Conservation (phyloP, 1,284 basidiomycete genomes). For the Rhizoctonia solani region DNA sequence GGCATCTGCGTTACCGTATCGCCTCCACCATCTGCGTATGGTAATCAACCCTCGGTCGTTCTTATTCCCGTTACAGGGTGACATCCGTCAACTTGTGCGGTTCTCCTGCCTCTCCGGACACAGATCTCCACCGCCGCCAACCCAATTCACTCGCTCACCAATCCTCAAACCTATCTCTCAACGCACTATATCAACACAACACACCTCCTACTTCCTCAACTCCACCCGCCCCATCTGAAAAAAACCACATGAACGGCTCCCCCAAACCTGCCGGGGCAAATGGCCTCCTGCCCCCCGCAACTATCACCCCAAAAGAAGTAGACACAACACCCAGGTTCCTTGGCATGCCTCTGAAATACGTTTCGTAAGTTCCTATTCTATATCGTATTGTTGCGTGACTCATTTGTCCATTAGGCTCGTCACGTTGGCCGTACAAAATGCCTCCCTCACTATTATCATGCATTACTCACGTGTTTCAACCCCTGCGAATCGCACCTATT, state of each 20-base stretch:
- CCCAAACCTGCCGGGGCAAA: background rate
- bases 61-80: constrained; percentile 6
- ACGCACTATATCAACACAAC: constrained; percentile 12
- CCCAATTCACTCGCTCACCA: constrained; percentile 26
- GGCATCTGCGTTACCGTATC: constrained; percentile 6
- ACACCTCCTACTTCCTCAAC: background rate
- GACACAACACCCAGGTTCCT: constrained; percentile 57
- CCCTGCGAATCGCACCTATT: constrained; percentile 77
- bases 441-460: constrained; percentile 87
- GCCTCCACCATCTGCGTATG: background rate
- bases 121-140: constrained; percentile 26
- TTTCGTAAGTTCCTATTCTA: constrained; percentile 63
- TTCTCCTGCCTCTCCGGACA: constrained; percentile 34
- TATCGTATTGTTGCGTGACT: constrained; percentile 14
- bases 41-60: background rate
- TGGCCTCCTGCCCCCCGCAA: constrained; percentile 22
- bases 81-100: constrained; percentile 32
- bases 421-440: constrained; percentile 93
- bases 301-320: constrained; percentile 19
- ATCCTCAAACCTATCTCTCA: constrained; percentile 16
- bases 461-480: constrained; percentile 89
- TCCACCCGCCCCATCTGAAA: constrained; percentile 8
- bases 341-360: constrained; percentile 76
- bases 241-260: constrained; percentile 15
- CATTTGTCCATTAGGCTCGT: constrained; percentile 61